These are phyloP conservation scores for Nannochloropsis salina DNA, from an alignment of 108 stramenopile genomes.

Conservation along the genomic window DNA sequence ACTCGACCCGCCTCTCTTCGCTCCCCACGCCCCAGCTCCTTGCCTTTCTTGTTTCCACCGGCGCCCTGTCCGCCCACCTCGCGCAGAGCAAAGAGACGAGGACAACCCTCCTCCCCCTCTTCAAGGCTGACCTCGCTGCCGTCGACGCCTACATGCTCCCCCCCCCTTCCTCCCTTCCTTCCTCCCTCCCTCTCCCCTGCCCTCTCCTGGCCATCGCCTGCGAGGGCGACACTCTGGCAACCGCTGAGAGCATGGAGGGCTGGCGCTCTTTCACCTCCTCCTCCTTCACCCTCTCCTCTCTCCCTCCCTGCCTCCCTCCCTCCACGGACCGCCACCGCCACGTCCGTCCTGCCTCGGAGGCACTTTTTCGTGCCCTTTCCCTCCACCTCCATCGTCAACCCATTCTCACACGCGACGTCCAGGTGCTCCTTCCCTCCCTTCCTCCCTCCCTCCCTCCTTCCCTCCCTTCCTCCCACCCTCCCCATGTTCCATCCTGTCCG, in stretches of 20 bases:
- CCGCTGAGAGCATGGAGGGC: neutral
- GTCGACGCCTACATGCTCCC: constrained; percentile 12
- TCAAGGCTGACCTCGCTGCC: constrained; percentile 9
- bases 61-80: neutral
- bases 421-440: neutral
- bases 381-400: neutral
- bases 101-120: constrained; percentile 4
- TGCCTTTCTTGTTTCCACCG: neutral
- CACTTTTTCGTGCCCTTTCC: neutral
- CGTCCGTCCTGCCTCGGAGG: neutral
- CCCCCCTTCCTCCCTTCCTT: neutral
- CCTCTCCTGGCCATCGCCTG: neutral
- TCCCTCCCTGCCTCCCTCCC: neutral
- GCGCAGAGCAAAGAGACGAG: neutral
- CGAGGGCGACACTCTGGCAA: neutral
- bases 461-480: neutral
- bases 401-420: neutral
- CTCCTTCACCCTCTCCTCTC: neutral
- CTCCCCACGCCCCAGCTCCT: neutral
- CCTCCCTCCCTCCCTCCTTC: neutral
- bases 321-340: neutral
- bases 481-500: too few relatives aligned
- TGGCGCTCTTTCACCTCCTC: neutral
- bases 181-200: neutral
- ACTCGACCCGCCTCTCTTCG: neutral